phyloP scores from a whole-genome alignment of 371 early-diverging fungal genomes.

The Gilbertella persicaria region DNA sequence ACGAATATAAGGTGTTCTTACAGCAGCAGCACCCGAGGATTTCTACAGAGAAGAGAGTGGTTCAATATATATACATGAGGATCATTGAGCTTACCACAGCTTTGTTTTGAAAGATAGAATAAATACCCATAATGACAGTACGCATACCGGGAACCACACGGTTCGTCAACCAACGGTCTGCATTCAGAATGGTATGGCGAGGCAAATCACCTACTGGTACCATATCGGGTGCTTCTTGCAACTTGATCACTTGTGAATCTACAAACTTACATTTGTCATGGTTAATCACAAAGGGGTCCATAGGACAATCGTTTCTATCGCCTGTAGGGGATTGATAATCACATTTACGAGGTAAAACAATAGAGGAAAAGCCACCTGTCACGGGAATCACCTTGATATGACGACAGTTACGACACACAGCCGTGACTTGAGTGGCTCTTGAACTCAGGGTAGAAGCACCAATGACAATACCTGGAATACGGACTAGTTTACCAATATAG shows the following conservation, averaged over 20 bases:
- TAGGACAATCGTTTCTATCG: conserved; percentile 62
- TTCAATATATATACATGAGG: not conserved
- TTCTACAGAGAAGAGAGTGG: conserved; percentile 24
- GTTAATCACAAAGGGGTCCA: conserved; percentile 96
- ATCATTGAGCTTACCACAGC: conserved; percentile 47
- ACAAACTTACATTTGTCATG: conserved; percentile 96
- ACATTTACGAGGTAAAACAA: conserved; percentile 87
- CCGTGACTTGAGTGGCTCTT: conserved; percentile 85
- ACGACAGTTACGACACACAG: conserved; percentile 89
- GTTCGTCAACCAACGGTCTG: conserved; percentile 90
- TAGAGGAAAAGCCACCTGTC: conserved; percentile 83
- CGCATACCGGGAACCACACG: conserved; percentile 95
- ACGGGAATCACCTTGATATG: conserved; percentile 78
- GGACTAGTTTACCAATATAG: conserved; percentile 92
- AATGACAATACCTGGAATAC: conserved; percentile 97
- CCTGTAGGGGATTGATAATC: conserved; percentile 44
- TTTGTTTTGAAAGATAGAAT: conserved; percentile 84
- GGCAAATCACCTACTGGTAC: conserved; percentile 99
- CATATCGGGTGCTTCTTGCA: conserved; percentile 98
- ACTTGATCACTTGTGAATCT: conserved; percentile 98
- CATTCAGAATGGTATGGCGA: conserved; percentile 90
- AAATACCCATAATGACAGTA: conserved; percentile 96
- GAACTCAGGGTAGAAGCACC: conserved; percentile 90
- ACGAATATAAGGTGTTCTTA: conserved; percentile 91
- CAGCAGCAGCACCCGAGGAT: conserved; percentile 77